phyloP scores from a whole-genome alignment of 768 basidiomycete genomes.

The Pisolithus microcarpus region DNA sequence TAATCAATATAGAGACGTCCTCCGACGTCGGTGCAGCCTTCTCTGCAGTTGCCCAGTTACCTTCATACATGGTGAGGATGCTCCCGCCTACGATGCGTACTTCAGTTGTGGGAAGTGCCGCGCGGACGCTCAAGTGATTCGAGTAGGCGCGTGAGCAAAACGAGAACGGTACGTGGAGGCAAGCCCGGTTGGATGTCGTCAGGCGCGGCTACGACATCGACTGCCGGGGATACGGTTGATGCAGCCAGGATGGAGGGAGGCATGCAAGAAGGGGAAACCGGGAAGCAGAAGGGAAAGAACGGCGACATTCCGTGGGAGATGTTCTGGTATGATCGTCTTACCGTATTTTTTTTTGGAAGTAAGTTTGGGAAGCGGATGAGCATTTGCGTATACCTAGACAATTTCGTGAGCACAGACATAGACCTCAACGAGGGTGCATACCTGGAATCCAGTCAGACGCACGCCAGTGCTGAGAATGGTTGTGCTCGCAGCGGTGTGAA shows the following conservation, averaged over 20 bases:
- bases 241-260: constrained; percentile 4
- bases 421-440: too few species aligned
- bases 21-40: constrained; percentile 23
- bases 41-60: constrained; percentile 27
- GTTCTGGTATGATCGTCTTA: constrained; percentile 56
- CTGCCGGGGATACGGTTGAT: constrained; percentile 34
- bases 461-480: too few species aligned
- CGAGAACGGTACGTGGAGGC: constrained; percentile 44
- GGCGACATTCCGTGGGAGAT: constrained; percentile 69
- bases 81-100: constrained; percentile 82
- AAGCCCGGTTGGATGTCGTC: constrained; percentile 38
- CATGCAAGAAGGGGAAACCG: constrained; percentile 6
- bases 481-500: too few species aligned
- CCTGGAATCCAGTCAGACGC: constrained; percentile 29
- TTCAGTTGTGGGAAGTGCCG: constrained; percentile 49
- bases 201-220: constrained; percentile 4
- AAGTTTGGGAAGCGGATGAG: constrained; percentile 44
- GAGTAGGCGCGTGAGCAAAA: constrained; percentile 49
- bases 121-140: constrained; percentile 50
- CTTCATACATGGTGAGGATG: constrained; percentile 15
- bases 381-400: constrained; percentile 64
- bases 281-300: constrained; percentile 60
- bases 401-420: neutral
- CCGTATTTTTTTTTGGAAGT: constrained; percentile 72
- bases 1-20: constrained; percentile 14